Percentiles rank a stretch among this genome's conserved stretches.
phyloP scores from a whole-genome alignment of 495 filamentous ascomycete species.

The Evansstolkia leycettana region DNA sequence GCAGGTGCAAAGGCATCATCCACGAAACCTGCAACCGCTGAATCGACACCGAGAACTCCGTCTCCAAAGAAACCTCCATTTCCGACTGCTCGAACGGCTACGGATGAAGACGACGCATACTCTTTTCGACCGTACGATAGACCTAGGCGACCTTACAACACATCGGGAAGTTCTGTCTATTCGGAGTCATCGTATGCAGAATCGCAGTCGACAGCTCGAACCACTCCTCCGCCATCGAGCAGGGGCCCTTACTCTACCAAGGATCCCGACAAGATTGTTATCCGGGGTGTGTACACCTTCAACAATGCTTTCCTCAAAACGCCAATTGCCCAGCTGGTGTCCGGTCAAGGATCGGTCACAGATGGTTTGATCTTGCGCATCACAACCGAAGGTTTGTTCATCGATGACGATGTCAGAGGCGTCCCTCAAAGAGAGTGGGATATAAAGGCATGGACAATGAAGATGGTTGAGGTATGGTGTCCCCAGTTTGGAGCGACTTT shows the following conservation, averaged over 20 bases:
- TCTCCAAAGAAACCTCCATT: constrained; percentile 45
- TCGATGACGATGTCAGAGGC: constrained; percentile 84
- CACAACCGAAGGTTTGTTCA: constrained; percentile 83
- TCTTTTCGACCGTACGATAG: constrained; percentile 79
- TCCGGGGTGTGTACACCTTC: constrained; percentile 83
- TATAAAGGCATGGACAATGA: constrained; percentile 94
- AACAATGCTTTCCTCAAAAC: constrained; percentile 71
- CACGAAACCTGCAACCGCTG: constrained; percentile 4
- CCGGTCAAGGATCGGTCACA: constrained; percentile 61
- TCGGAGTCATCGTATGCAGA: constrained; percentile 79
- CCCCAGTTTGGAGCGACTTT: constrained; percentile 31
- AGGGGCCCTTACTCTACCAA: constrained; percentile 68
- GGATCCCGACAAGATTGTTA: constrained; percentile 89
- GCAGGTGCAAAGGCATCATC: constrained; percentile 5
- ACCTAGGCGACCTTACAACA: constrained; percentile 41
- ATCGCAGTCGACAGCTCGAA: constrained; percentile 70
- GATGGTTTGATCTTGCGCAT: constrained; percentile 79
- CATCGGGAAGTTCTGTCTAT: constrained; percentile 49
- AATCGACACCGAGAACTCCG: constrained; percentile 24
- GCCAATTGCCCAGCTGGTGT: constrained; percentile 69
- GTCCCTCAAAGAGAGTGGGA: constrained; percentile 94
- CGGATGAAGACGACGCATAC: constrained; percentile 52
- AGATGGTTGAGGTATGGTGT: constrained; percentile 82
- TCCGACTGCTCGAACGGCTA: constrained; percentile 52
- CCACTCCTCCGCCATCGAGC: constrained; percentile 69